These are phyloP conservation scores for Strigomonas galati DNA, from an alignment of 208 protist genomes.

Conservation along the genomic window DNA sequence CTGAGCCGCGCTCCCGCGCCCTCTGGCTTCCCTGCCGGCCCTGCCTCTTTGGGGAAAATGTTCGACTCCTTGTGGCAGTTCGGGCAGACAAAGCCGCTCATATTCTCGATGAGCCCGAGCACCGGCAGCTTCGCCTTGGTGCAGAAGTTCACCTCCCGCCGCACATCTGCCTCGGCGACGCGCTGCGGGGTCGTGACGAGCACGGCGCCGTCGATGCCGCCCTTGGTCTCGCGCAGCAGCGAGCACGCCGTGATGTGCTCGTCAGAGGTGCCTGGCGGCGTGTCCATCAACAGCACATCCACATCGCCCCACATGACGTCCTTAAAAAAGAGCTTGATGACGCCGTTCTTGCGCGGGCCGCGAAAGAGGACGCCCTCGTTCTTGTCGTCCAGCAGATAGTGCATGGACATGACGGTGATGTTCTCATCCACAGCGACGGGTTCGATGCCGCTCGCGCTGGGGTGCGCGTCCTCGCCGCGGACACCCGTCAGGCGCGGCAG, in stretches of 20 bases:
- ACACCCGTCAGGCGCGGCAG: conserved; percentile 83
- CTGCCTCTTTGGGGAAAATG: conserved; percentile 83
- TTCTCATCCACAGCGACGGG: conserved; percentile 96
- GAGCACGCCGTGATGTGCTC: conserved; percentile 98
- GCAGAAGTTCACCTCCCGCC: conserved; percentile 98
- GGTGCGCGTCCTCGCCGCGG: conserved; percentile 90
- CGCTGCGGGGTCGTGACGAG: conserved; percentile 98
- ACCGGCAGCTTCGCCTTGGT: conserved; percentile 94
- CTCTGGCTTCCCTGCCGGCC: conserved; percentile 25
- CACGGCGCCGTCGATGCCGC: conserved; percentile 86
- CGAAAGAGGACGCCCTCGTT: conserved; percentile 99
- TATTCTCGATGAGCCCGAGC: conserved; percentile 99
- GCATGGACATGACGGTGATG: conserved; percentile 97
- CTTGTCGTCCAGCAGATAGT: conserved; percentile 95
- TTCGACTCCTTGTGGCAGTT: conserved; percentile 90
- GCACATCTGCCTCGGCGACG: conserved; percentile 97
- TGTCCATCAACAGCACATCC: conserved; percentile 99
- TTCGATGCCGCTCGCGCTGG: conserved; percentile 90
- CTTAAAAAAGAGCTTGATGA: conserved; percentile 99
- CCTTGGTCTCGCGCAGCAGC: conserved; percentile 84
- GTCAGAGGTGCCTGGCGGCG: conserved; percentile 99
- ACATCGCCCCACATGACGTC: conserved; percentile 98
- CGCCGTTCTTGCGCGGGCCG: conserved; percentile 96
- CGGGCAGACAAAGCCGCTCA: conserved; percentile 97
- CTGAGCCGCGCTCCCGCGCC: conserved; percentile 77